Percentiles rank a stretch among this genome's conserved stretches.
phyloP scores from a whole-genome alignment of 345 rosid genomes.

The Triadica sebifera region DNA sequence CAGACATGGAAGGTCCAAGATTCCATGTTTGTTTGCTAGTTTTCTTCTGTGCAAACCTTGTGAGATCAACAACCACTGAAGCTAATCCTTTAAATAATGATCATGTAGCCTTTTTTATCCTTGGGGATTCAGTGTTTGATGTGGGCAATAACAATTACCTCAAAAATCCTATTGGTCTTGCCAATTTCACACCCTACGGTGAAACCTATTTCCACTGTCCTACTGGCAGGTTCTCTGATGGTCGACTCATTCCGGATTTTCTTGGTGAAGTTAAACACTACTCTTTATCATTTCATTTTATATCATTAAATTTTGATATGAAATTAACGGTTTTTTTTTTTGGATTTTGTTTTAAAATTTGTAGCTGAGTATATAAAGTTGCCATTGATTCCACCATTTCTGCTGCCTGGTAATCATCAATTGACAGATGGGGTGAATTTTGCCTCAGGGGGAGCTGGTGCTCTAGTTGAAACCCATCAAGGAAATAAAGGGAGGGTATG shows the following conservation, averaged over 20 bases:
- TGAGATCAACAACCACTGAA: not conserved
- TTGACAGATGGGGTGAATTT: slow-evolving; percentile 42
- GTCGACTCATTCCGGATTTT: slow-evolving; percentile 27
- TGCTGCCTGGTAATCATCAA: slow-evolving; percentile 32
- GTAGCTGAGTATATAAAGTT: slow-evolving; percentile 42
- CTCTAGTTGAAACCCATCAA: slow-evolving; percentile 33
- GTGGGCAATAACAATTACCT: slow-evolving; percentile 36
- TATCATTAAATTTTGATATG: not conserved
- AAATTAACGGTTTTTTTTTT: too few relatives aligned
- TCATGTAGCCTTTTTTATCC: slow-evolving; percentile 24
- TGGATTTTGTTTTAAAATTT: not conserved
- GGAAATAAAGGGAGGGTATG: slow-evolving; percentile 33
- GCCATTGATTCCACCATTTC: slow-evolving; percentile 44
- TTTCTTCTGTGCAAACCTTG: not conserved
- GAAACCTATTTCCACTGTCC: slow-evolving; percentile 30
- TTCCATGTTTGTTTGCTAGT: not conserved
- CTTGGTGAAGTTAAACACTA: slow-evolving; percentile 23
- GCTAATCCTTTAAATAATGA: not conserved
- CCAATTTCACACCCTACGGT: slow-evolving; percentile 34
- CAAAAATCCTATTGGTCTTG: slow-evolving; percentile 13
- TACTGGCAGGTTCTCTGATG: slow-evolving; percentile 29
- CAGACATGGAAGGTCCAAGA: not conserved
- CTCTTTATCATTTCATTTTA: not conserved
- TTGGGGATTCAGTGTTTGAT: slow-evolving; percentile 40
- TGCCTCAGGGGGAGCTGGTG: slow-evolving; percentile 54